Evolutionary conservation across 805 yeast genomes (phyloP).

Genomic region (Yamadazyma ubonensis): DNA sequence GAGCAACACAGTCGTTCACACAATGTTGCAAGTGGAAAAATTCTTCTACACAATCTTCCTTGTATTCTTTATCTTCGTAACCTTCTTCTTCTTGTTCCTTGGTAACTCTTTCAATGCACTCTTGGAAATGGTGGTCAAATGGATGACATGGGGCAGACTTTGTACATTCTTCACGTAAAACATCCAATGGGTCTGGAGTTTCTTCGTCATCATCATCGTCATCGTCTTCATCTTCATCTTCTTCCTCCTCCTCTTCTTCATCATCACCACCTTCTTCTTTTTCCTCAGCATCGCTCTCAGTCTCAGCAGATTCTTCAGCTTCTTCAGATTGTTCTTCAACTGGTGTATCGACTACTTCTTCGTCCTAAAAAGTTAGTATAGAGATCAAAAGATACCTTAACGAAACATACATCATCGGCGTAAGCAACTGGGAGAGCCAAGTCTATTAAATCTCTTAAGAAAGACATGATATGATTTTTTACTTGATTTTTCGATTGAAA

Average conservation of each 20-base stretch:
- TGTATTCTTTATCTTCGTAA: constrained; percentile 74
- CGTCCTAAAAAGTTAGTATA: constrained; percentile 17
- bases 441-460: constrained; percentile 75
- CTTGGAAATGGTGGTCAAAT: constrained; percentile 84
- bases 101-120: constrained; percentile 94
- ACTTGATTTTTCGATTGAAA: constrained; percentile 12
- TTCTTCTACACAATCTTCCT: constrained; percentile 98
- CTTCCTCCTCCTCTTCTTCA: constrained; percentile 46
- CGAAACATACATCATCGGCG: constrained; percentile 66
- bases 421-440: constrained; percentile 77
- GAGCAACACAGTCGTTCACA: constrained; percentile 87
- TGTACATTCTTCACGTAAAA: constrained; percentile 57
- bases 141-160: constrained; percentile 66
- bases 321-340: constrained; percentile 12
- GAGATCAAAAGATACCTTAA: too few relatives aligned
- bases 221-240: constrained; percentile 57
- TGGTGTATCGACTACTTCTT: constrained; percentile 17
- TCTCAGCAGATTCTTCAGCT: constrained; percentile 14
- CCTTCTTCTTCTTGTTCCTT: constrained; percentile 81
- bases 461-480: constrained; percentile 34
- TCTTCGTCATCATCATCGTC: constrained; percentile 71
- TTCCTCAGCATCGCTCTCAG: constrained; percentile 9
- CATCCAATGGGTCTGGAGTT: constrained; percentile 47
- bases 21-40: constrained; percentile 96
- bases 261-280: constrained; percentile 23